Evolutionary conservation across 2,329 filamentous ascomycete genomes (phyloP).

Genomic region (Knufia petricola): DNA sequence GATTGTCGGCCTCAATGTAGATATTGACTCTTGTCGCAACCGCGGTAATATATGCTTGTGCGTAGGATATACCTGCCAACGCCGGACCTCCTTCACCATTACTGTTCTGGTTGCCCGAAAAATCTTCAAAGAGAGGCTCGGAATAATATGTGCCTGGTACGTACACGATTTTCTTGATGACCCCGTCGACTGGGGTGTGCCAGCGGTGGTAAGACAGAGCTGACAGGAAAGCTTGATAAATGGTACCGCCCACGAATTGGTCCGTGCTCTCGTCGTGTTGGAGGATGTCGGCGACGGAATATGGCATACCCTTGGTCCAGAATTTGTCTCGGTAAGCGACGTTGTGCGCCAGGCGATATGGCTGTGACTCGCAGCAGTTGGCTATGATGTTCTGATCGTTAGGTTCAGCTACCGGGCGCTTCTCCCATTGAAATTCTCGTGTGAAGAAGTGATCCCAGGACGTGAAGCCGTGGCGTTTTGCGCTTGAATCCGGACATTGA

Average conservation of each 20-base stretch:
- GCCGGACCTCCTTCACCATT: constrained; percentile 22
- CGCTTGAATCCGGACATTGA: constrained; percentile 24
- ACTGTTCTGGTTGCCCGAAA: constrained; percentile 26
- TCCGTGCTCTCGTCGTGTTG: constrained; percentile 43
- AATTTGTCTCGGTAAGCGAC: constrained; percentile 52
- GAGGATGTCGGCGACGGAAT: constrained; percentile 57
- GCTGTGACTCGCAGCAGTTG: constrained; percentile 57
- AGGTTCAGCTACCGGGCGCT: constrained; percentile 50
- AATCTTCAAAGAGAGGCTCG: constrained; percentile 46
- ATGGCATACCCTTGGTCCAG: constrained; percentile 61
- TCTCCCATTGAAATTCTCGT: constrained; percentile 43
- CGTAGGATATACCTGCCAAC: constrained; percentile 26
- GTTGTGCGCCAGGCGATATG: constrained; percentile 43
- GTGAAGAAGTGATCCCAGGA: constrained; percentile 67
- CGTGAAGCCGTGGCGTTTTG: constrained; percentile 44
- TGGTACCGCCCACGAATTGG: constrained; percentile 52
- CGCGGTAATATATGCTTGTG: constrained; percentile 57
- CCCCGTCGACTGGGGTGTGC: constrained; percentile 60
- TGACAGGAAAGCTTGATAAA: constrained; percentile 63
- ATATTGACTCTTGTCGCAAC: constrained; percentile 62
- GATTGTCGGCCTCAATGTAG: constrained; percentile 60
- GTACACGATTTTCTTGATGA: constrained; percentile 47
- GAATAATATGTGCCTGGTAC: constrained; percentile 60
- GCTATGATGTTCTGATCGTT: constrained; percentile 47
- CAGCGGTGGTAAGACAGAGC: constrained; percentile 62